phyloP scores from a whole-genome alignment of 2,329 filamentous ascomycete species.

The Paecilomyces variotii region DNA sequence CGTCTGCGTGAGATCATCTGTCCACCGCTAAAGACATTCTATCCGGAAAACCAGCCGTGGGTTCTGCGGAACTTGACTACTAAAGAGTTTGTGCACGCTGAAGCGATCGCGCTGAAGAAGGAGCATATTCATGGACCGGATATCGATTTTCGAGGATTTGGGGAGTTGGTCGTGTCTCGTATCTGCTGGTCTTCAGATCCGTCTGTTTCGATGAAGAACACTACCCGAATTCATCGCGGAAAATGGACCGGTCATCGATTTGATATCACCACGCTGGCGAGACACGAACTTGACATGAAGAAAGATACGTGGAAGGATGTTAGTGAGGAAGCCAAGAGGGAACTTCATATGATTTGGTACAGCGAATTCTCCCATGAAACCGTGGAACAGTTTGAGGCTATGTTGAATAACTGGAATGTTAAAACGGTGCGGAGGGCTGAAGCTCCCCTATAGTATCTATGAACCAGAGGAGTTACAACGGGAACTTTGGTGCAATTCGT shows the following conservation, averaged over 20 bases:
- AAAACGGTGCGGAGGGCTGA: neutral
- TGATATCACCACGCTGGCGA: constrained; percentile 17
- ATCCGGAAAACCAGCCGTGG: constrained; percentile 20
- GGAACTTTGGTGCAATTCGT: too few relatives aligned
- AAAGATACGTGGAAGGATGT: constrained; percentile 17
- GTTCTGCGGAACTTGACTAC: constrained; percentile 26
- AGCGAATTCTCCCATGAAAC: neutral
- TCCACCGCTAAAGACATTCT: constrained; percentile 14
- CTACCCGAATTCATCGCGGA: constrained; percentile 12
- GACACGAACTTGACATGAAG: constrained; percentile 6
- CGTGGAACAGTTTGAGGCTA: neutral
- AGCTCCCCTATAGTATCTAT: neutral
- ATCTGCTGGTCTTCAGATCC: constrained; percentile 17
- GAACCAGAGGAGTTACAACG: too few relatives aligned
- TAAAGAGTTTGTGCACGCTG: constrained; percentile 21
- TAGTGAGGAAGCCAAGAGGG: constrained; percentile 15
- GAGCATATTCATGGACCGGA: constrained; percentile 20
- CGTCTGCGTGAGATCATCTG: constrained; percentile 11
- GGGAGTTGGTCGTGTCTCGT: constrained; percentile 19
- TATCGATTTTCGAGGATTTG: constrained; percentile 19
- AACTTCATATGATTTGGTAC: constrained; percentile 14
- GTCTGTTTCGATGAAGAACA: neutral
- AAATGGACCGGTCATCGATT: constrained; percentile 23
- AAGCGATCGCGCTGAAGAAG: constrained; percentile 17
- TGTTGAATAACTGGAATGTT: neutral